These are phyloP conservation scores for Dipodascus albidus DNA, from an alignment of 805 yeast genomes.

Conservation along the genomic window DNA sequence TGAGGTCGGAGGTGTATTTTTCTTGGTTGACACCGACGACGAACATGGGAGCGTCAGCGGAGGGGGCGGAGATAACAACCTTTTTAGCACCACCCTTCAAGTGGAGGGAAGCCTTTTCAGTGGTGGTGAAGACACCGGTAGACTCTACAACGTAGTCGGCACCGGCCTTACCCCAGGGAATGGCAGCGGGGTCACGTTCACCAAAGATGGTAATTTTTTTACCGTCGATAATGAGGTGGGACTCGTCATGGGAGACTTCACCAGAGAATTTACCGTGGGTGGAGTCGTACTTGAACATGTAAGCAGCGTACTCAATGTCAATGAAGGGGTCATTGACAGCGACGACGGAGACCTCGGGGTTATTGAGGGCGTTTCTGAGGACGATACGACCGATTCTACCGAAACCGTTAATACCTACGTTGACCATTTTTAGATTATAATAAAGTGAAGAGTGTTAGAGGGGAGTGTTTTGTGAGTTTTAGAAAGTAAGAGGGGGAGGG, in stretches of 20 bases:
- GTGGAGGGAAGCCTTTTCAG: slow-evolving; percentile 75
- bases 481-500: not conserved
- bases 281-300: slow-evolving; percentile 92
- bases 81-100: slow-evolving; percentile 87
- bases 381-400: slow-evolving; percentile 90
- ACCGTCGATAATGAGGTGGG: slow-evolving; percentile 59
- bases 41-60: slow-evolving; percentile 90
- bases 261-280: slow-evolving; percentile 84
- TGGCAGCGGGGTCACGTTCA: slow-evolving; percentile 74
- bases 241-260: slow-evolving; percentile 42
- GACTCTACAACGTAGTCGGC: slow-evolving; percentile 86
- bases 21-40: slow-evolving; percentile 85
- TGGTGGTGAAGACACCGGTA: slow-evolving; percentile 85
- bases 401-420: slow-evolving; percentile 88
- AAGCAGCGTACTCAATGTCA: slow-evolving; percentile 81
- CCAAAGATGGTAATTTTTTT: slow-evolving; percentile 54
- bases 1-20: slow-evolving; percentile 62
- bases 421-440: too few relatives aligned
- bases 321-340: slow-evolving; percentile 91
- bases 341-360: slow-evolving; percentile 69
- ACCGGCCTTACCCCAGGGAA: slow-evolving; percentile 80
- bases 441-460: not conserved
- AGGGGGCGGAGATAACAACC: slow-evolving; percentile 91
- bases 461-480: not conserved
- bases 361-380: slow-evolving; percentile 64